Evolutionary conservation across 495 filamentous ascomycete genomes (phyloP), one percentile per base, ranked within the genome.

Genomic region (Annulohypoxylon bovei): DNA sequence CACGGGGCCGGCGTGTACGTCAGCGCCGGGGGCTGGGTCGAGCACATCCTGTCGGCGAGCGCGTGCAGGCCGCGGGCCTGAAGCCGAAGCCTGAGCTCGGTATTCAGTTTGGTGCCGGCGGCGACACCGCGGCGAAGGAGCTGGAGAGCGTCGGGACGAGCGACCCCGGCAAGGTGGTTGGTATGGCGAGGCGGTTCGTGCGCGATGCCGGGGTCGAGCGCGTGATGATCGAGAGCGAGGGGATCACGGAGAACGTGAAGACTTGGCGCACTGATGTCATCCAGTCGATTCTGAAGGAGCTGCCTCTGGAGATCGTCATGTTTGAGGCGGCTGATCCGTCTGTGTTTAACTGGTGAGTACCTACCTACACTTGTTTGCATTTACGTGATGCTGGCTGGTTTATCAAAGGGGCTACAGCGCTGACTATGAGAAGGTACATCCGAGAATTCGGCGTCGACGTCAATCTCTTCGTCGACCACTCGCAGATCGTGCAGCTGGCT

Each of bases 181-280:
- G 82, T 32, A 62, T 88, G 62, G 85, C 81, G 50, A 83, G 78
- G 47, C 78, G 77, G 46, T 88, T 89, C 65, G 77, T 88, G 12
- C 42, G 44, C 7, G 77, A 88, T 33, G 81, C 74, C 0, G 87
- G 87, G 1, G 86, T 88, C 4, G 84, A 89, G 70, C 81, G 87
- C 1, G 73, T 88, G 53, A 88, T 88, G 86, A 86, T 88, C 59
- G 86, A 89, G 70, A 87, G 83, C n/a, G 86, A 88, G 73, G 87
- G 86, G 0, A 88, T 88, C 68, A 88, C 87, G 5, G 86, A 88
- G 79, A 88, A 88, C 65, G 85, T 88, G 8, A 78, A 73, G 47
- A 75, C 77, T 16, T 88, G 87, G 87, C 76, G 84, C 37, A 88
- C 85, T 2, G 86, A 88, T 64, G 85, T 88, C 14, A 83, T 88